Conservation (phyloP, 768 basidiomycete species). For the Lepiota venenata region DNA sequence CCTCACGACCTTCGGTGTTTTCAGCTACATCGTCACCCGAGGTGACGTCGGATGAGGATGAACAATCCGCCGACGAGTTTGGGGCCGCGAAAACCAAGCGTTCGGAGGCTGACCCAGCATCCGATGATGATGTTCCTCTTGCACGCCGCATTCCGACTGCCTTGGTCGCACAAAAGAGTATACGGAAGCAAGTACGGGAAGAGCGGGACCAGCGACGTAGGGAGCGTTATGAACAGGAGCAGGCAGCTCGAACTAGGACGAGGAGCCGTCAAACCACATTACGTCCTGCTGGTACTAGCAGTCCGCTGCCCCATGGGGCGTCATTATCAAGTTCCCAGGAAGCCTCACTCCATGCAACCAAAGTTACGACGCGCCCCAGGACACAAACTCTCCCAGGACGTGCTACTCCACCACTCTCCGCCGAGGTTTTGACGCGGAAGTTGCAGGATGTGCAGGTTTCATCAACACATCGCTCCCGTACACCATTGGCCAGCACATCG, state of each 20-base stretch:
- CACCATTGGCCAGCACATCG: constrained; percentile 1
- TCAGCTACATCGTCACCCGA: constrained; percentile 21
- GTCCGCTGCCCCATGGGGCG: constrained; percentile 11
- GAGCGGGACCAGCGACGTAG: constrained; percentile 59
- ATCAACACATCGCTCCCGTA: constrained; percentile 14
- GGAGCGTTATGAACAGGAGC: constrained; percentile 36
- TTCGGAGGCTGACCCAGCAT: constrained; percentile 18
- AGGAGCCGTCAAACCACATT: constrained; percentile 30
- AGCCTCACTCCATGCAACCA: constrained; percentile 30
- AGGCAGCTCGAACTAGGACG: constrained; percentile 20
- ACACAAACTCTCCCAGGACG: constrained; percentile 42
- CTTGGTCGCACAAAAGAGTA: constrained; percentile 75
- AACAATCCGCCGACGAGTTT: constrained; percentile 13
- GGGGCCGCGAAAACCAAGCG: constrained; percentile 2
- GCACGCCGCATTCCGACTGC: constrained; percentile 83
- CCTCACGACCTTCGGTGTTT: constrained; percentile 12
- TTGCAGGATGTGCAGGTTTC: constrained; percentile 47
- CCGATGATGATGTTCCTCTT: constrained; percentile 77
- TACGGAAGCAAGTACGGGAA: constrained; percentile 67
- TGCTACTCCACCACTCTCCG: constrained; percentile 34
- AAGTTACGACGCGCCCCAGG: constrained; percentile 31
- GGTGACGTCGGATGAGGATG: constrained; percentile 40
- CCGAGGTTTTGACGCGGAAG: constrained; percentile 58
- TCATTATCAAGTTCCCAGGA: constrained; percentile 32
- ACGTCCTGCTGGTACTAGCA: constrained; percentile 30